A percentile compares a stretch with the other conserved stretches of the same genome.
Conservation (phyloP, 2,329 filamentous ascomycete genomes). For the Ophidiomyces ophidiicola region DNA sequence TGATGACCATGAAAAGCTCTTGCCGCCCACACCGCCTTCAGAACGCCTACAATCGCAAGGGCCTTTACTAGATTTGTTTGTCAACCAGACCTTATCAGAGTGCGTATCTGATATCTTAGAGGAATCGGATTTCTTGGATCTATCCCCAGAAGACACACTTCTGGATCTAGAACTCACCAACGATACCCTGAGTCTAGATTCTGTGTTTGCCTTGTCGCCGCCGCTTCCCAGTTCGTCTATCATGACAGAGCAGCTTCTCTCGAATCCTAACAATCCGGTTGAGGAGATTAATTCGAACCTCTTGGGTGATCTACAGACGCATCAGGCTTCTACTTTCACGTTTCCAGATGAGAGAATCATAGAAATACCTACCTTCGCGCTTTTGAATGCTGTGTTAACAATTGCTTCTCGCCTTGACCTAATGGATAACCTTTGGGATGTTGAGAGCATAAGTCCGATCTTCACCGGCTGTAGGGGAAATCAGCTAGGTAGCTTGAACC, state of each 20-base stretch:
- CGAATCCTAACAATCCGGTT: slow-evolving; percentile 8
- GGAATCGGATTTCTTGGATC: slow-evolving; percentile 5
- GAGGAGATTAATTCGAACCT: slow-evolving; percentile 11
- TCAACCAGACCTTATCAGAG: background rate
- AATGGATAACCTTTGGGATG: slow-evolving; percentile 35
- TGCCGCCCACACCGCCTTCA: slow-evolving; percentile 5
- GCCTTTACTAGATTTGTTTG: slow-evolving; percentile 1
- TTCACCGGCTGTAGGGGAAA: slow-evolving; percentile 15
- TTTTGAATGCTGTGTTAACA: slow-evolving; percentile 38
- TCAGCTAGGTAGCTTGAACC: background rate
- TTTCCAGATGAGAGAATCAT: slow-evolving; percentile 40
- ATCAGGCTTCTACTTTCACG: slow-evolving; percentile 20
- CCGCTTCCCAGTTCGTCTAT: slow-evolving; percentile 8
- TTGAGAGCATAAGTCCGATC: slow-evolving; percentile 40
- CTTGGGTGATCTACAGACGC: slow-evolving; percentile 16
- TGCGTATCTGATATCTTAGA: slow-evolving; percentile 1
- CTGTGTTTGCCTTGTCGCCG: slow-evolving; percentile 3
- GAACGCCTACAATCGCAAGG: background rate
- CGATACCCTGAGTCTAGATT: slow-evolving; percentile 9
- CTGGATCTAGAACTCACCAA: slow-evolving; percentile 3
- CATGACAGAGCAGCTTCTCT: slow-evolving; percentile 13
- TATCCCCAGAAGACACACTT: background rate
- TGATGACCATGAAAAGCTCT: background rate
- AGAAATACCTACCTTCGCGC: slow-evolving; percentile 38
- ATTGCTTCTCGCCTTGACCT: slow-evolving; percentile 40